phyloP scores from a whole-genome alignment of 2,329 filamentous ascomycete species.

The Setomelanomma holmii region DNA sequence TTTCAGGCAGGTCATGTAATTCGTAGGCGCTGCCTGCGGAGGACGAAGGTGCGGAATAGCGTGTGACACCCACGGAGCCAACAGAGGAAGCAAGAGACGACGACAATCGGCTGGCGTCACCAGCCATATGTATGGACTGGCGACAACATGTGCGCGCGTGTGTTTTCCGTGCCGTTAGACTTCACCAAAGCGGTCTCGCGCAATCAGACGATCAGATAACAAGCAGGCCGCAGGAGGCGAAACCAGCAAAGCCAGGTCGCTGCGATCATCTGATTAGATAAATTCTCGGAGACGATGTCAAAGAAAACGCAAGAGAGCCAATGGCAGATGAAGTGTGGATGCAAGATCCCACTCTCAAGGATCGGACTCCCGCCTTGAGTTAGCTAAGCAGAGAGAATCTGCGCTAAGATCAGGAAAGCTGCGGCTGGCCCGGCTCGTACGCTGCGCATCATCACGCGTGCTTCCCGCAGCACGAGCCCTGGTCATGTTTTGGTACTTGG shows the following conservation, averaged over 20 bases:
- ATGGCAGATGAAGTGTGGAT: background rate
- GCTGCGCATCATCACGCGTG: slow-evolving; percentile 19
- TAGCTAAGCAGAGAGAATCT: slow-evolving; percentile 1
- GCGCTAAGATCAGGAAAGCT: slow-evolving; percentile 6
- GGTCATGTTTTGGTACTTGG: background rate
- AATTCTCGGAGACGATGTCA: background rate
- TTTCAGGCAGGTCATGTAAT: slow-evolving; percentile 34
- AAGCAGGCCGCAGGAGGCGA: slow-evolving; percentile 9
- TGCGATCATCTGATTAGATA: slow-evolving; percentile 39
- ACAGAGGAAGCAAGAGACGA: slow-evolving; percentile 25
- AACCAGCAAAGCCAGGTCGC: no score
- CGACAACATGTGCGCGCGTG: slow-evolving; percentile 23
- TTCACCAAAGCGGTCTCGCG: slow-evolving; percentile 31
- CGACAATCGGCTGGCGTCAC: slow-evolving; percentile 20
- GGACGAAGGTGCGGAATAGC: slow-evolving; percentile 20
- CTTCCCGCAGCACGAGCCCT: background rate
- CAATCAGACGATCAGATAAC: slow-evolving; percentile 40
- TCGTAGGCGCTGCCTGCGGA: slow-evolving; percentile 39
- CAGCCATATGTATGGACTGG: slow-evolving; percentile 35
- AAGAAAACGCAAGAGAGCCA: background rate
- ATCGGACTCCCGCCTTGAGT: background rate
- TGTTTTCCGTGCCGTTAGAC: slow-evolving; percentile 10
- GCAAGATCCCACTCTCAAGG: background rate
- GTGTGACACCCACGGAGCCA: slow-evolving; percentile 29
- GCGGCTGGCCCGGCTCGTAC: slow-evolving; percentile 14